phyloP scores from a whole-genome alignment of 2,329 filamentous ascomycete genomes.

The Botrytis galanthina region DNA sequence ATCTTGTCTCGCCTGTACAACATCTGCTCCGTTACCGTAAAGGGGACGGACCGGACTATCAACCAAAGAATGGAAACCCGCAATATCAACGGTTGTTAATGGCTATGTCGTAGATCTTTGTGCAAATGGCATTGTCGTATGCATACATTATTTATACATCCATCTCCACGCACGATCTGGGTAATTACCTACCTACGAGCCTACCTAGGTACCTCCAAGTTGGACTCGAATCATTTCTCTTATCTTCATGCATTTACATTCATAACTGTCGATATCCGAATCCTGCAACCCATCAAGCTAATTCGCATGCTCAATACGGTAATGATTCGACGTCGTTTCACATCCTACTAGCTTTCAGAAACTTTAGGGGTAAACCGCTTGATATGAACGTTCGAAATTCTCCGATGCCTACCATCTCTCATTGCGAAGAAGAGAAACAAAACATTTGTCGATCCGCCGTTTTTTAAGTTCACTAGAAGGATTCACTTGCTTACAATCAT shows the following conservation, averaged over 20 bases:
- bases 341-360: background rate
- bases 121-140: background rate
- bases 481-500: background rate
- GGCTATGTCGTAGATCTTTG: background rate
- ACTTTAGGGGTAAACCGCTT: conserved; percentile 5
- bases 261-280: background rate
- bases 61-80: background rate
- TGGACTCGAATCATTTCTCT: conserved; percentile 10
- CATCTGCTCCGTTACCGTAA: background rate
- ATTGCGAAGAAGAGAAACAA: background rate
- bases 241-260: conserved; percentile 4
- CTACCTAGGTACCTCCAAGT: too few relatives aligned
- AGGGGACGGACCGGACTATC: background rate
- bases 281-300: background rate
- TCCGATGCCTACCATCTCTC: background rate
- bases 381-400: background rate
- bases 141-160: background rate
- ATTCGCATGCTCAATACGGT: background rate
- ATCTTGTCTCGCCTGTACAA: conserved; percentile 12
- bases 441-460: background rate
- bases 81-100: background rate
- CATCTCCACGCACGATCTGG: background rate
- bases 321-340: conserved; percentile 6
- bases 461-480: conserved; percentile 2
- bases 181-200: background rate